Conservation (phyloP, 1,284 basidiomycete species). For the Retiboletus fuscus region DNA sequence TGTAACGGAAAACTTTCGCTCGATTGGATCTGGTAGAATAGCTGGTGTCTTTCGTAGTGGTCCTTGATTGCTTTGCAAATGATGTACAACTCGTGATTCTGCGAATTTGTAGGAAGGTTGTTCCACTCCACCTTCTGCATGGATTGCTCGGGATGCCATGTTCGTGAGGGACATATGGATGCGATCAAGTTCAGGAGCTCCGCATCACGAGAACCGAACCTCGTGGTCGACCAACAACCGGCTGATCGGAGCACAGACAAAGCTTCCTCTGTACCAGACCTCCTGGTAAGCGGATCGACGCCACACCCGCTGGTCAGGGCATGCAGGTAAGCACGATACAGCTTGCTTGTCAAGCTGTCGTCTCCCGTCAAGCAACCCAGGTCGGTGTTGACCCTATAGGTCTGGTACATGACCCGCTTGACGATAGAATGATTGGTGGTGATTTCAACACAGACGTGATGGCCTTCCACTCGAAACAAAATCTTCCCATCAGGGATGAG, state of each 20-base stretch:
- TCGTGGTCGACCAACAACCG: slow-evolving; percentile 53
- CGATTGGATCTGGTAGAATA: slow-evolving; percentile 15
- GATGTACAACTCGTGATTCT: slow-evolving; percentile 49
- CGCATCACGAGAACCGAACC: slow-evolving; percentile 45
- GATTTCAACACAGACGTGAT: slow-evolving; percentile 46
- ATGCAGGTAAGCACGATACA: slow-evolving; percentile 59
- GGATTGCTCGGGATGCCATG: slow-evolving; percentile 53
- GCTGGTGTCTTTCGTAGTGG: slow-evolving; percentile 39
- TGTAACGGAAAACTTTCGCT: not conserved
- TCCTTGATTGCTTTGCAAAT: slow-evolving; percentile 47
- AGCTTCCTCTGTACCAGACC: slow-evolving; percentile 61
- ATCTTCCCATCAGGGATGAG: slow-evolving; percentile 26
- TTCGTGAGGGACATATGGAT: slow-evolving; percentile 50
- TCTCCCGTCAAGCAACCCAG: slow-evolving; percentile 54
- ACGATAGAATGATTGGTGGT: slow-evolving; percentile 15
- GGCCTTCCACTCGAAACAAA: slow-evolving; percentile 30
- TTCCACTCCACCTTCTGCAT: slow-evolving; percentile 52
- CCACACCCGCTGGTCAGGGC: slow-evolving; percentile 55
- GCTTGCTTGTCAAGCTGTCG: slow-evolving; percentile 48
- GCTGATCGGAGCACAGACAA: slow-evolving; percentile 53
- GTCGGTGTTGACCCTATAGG: slow-evolving; percentile 54
- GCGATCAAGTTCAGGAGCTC: slow-evolving; percentile 51
- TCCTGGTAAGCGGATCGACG: slow-evolving; percentile 58
- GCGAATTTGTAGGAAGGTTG: slow-evolving; percentile 38
- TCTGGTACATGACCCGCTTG: slow-evolving; percentile 44